Evolutionary conservation across 2,329 filamentous ascomycete species (phyloP).

Genomic region (Exophiala calicioides): DNA sequence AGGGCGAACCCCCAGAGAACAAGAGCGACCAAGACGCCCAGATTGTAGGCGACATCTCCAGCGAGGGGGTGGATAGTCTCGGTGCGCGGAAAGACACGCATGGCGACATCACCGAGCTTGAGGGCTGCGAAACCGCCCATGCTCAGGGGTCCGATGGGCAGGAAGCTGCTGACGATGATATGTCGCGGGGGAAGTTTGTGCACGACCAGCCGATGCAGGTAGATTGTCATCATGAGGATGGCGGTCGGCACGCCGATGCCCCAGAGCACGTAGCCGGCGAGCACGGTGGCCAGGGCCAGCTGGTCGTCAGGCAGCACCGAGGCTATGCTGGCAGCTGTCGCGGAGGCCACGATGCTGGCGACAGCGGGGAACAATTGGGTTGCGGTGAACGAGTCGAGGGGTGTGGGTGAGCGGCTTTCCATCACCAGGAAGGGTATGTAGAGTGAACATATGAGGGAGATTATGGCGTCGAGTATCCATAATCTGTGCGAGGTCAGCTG

Average conservation of each 20-base stretch:
- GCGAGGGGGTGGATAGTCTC: conserved; percentile 28
- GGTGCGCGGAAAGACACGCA: conserved; percentile 35
- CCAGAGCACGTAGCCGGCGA: conserved; percentile 69
- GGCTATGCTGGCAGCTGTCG: conserved; percentile 59
- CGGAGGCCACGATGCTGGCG: conserved; percentile 64
- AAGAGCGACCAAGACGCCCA: conserved; percentile 39
- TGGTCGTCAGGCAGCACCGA: conserved; percentile 25
- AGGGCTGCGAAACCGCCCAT: conserved; percentile 63
- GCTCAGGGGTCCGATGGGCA: conserved; percentile 67
- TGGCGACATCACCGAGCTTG: conserved; percentile 52
- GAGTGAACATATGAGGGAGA: conserved; percentile 54
- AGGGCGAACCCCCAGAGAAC: conserved; percentile 42
- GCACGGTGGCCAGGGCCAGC: conserved; percentile 63
- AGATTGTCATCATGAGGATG: conserved; percentile 65
- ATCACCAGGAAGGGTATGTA: conserved; percentile 51
- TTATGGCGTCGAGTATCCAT: conserved; percentile 58
- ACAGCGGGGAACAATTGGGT: conserved; percentile 68
- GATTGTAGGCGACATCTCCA: conserved; percentile 36
- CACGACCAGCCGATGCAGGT: conserved; percentile 67
- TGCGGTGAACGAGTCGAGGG: conserved; percentile 62
- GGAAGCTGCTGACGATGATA: conserved; percentile 67
- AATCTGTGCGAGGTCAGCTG: conserved; percentile 31
- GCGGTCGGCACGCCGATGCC: conserved; percentile 59
- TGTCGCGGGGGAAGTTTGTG: conserved; percentile 67
- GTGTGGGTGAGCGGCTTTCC: conserved; percentile 40